Percentiles rank a stretch among this genome's conserved stretches.
phyloP scores from a whole-genome alignment of 371 early-diverging fungal genomes.

The Mucor mucedo region DNA sequence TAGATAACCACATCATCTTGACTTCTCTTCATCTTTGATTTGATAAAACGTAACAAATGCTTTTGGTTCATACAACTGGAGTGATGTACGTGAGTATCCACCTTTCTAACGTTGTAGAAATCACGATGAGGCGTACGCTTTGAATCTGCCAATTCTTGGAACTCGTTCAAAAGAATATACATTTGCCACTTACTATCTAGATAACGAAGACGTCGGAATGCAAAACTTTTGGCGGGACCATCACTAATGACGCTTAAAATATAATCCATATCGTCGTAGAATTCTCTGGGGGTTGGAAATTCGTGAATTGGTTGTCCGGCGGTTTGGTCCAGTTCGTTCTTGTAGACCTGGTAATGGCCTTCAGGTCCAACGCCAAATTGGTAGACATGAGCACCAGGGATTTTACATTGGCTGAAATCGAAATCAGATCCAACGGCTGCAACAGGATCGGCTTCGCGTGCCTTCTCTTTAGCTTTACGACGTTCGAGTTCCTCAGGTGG shows the following conservation, averaged over 20 bases:
- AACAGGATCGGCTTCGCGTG: conserved; percentile 57
- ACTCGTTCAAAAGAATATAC: conserved; percentile 90
- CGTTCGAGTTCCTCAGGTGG: conserved; percentile 52
- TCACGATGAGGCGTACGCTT: conserved; percentile 95
- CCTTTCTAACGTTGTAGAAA: conserved; percentile 98
- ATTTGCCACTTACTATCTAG: conserved; percentile 95
- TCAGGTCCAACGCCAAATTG: conserved; percentile 33
- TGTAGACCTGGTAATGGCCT: conserved; percentile 43
- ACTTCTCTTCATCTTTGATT: conserved; percentile 88
- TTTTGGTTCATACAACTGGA: conserved; percentile 98
- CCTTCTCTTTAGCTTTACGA: conserved; percentile 50
- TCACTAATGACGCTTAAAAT: conserved; percentile 83
- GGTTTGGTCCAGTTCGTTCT: conserved; percentile 28
- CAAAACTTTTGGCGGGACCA: conserved; percentile 95
- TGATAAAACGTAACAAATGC: conserved; percentile 97
- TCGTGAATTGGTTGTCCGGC: conserved; percentile 31
- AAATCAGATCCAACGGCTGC: conserved; percentile 65
- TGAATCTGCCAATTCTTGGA: conserved; percentile 89
- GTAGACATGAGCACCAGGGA: conserved; percentile 64
- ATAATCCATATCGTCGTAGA: conserved; percentile 87
- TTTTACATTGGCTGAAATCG: conserved; percentile 61
- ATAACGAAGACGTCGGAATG: conserved; percentile 91
- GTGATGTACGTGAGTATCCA: conserved; percentile 98
- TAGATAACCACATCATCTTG: conserved; percentile 85
- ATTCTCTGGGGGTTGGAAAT: conserved; percentile 80